A percentile compares a stretch with the other conserved stretches of the same genome.
These are phyloP conservation scores for Fraxinus xanthoxyloides DNA, from an alignment of 305 asterid species.

Conservation along the genomic window DNA sequence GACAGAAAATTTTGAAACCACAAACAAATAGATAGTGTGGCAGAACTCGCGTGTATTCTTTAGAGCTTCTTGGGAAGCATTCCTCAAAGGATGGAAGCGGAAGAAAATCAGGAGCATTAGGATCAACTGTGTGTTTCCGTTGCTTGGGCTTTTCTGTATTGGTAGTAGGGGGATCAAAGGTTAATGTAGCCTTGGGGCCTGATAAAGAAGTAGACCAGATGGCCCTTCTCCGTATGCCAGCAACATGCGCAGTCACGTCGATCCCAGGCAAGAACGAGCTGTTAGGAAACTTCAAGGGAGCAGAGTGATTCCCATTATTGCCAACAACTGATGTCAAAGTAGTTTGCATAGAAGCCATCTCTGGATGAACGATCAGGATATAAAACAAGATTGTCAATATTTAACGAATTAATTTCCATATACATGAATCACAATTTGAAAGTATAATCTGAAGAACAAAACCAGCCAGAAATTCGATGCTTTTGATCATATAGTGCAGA, in stretches of 20 bases:
- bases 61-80: constrained; percentile 93
- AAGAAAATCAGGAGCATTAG: constrained; percentile 82
- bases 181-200: constrained; percentile 60
- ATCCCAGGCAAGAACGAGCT: constrained; percentile 57
- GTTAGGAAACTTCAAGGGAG: constrained; percentile 41
- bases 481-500: not conserved
- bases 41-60: constrained; percentile 58
- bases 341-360: constrained; percentile 75
- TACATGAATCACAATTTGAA: not conserved
- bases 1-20: not conserved
- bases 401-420: not conserved
- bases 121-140: constrained; percentile 83
- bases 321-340: constrained; percentile 62
- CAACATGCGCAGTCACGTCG: constrained; percentile 38
- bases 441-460: not conserved
- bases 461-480: not conserved
- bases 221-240: constrained; percentile 34
- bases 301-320: constrained; percentile 48
- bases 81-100: constrained; percentile 91
- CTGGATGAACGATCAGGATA: constrained; percentile 4
- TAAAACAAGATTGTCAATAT: constrained; percentile 9
- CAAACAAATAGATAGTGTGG: not conserved
- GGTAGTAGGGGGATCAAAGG: constrained; percentile 64
- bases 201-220: constrained; percentile 23
- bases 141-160: constrained; percentile 49